Evolutionary conservation across 768 basidiomycete genomes (phyloP), one percentile per base, ranked within the genome.

Genomic region (Pleurotus citrinopileatus): DNA sequence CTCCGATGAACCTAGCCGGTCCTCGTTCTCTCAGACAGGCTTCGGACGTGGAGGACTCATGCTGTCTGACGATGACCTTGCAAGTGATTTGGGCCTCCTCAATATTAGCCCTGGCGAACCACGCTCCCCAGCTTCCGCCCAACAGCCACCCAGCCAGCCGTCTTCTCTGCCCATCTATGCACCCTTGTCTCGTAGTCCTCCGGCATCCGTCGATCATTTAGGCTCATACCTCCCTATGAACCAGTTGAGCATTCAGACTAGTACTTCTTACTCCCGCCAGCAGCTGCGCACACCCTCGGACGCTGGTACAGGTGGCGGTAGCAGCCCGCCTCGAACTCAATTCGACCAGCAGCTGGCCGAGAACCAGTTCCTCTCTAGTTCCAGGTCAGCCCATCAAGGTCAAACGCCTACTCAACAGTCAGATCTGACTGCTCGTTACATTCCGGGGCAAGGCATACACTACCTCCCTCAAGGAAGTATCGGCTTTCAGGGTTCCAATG

Each of bases 31-130:
- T 3, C 68, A 65, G 50, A 65, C 63, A 15, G 55, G 67, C 1
- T 70, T 59, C 40, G 66, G 77, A 2, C 77, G 86, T 3, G 75
- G 86, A 1, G 84, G 87, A 2, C 70, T 90, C 25, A 71, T 87
- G 67, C 69, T 93, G 19, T 82, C 83, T 0, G 91, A 94, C 57
- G 91, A 93, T 47, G 91, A 94, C 57, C 79, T 94, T 17, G 87
- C 87, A 0, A 80, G 77, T 19, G 87, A 87, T 61, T 76, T 92
- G 28, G 82, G 80, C 20, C 62, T 82, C 54, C 73, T 91, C 57
- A 86, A 72, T 60, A 60, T 91, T n/a, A 76, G 75, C 56, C 60
- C 72, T 1, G 73, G 80, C 20, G 63, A 65, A 4, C 69, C 72
- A 4, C 64, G 69, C 3, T 54, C 65, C 0, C 66, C 75, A 3